phyloP scores from a whole-genome alignment of 495 filamentous ascomycete species.

The Poronia punctata region DNA sequence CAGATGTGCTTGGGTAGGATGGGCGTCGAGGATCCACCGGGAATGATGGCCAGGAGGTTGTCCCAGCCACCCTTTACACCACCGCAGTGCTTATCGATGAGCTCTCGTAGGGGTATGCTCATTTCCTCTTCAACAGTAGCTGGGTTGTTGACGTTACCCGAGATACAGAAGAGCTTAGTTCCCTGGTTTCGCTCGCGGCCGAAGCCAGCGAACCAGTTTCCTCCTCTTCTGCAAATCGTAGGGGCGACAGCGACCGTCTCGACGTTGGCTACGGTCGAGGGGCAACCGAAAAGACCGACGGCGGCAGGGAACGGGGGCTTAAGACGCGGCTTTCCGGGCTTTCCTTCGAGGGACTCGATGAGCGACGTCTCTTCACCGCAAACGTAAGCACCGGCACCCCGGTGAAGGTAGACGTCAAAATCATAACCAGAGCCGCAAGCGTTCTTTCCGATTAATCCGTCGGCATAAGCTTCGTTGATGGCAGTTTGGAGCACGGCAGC shows the following conservation, averaged over 20 bases:
- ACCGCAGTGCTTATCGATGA: constrained; percentile 96
- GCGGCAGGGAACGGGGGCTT: constrained; percentile 98
- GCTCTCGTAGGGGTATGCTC: constrained; percentile 87
- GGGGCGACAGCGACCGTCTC: constrained; percentile 94
- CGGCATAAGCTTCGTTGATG: constrained; percentile 94
- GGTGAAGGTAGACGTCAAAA: constrained; percentile 94
- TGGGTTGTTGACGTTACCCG: constrained; percentile 97
- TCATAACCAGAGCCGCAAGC: constrained; percentile 95
- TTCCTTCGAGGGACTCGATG: constrained; percentile 96
- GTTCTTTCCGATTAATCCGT: constrained; percentile 93
- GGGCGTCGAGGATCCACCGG: constrained; percentile 92
- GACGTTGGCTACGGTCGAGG: constrained; percentile 95
- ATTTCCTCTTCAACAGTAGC: constrained; percentile 98
- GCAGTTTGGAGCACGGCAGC: constrained; percentile 88
- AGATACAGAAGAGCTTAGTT: constrained; percentile 98
- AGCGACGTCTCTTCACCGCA: constrained; percentile 97
- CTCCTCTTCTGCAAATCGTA: constrained; percentile 89
- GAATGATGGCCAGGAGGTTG: constrained; percentile 90
- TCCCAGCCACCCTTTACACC: constrained; percentile 97
- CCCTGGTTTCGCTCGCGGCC: constrained; percentile 92
- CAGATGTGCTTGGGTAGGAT: constrained; percentile 83
- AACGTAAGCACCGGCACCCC: constrained; percentile 94
- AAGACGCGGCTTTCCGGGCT: constrained; percentile 94
- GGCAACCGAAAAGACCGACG: constrained; percentile 95
- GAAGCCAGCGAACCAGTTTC: constrained; percentile 85